Percentiles rank a stretch among this genome's conserved stretches.
phyloP scores from a whole-genome alignment of 169 alveolate species.

The Babesia microti region DNA sequence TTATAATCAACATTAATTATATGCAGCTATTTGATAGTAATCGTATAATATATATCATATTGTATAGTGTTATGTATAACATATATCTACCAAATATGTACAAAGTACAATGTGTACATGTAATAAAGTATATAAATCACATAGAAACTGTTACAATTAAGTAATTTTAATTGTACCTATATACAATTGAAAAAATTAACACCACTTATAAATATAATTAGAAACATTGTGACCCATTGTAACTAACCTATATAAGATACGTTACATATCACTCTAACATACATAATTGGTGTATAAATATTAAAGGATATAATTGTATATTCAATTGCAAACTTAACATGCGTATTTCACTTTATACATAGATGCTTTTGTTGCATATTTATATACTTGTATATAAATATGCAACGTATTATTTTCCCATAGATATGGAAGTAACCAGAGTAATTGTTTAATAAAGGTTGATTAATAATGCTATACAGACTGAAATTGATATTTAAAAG shows the following conservation, averaged over 20 bases:
- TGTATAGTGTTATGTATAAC: neutral
- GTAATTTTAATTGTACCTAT: no score
- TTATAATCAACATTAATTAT: conserved; percentile 1
- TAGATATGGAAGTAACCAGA: no score
- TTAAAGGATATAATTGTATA: no score
- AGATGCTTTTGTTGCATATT: no score
- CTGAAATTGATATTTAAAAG: no score
- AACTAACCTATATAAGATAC: neutral
- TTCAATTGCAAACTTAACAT: no score
- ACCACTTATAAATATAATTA: neutral
- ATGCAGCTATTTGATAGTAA: neutral
- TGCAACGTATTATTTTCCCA: no score
- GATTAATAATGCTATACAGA: no score
- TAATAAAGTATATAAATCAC: neutral
- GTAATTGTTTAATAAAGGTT: no score
- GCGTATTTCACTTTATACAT: no score
- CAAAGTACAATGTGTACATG: conserved; percentile 1
- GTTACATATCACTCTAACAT: neutral
- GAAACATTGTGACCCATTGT: neutral
- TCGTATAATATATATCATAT: neutral
- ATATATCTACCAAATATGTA: neutral
- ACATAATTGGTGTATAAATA: neutral
- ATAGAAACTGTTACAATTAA: no score
- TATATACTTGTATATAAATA: no score
- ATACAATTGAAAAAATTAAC: neutral